Conservation (phyloP, 306 rosid species). For the Rosa persica region DNA sequence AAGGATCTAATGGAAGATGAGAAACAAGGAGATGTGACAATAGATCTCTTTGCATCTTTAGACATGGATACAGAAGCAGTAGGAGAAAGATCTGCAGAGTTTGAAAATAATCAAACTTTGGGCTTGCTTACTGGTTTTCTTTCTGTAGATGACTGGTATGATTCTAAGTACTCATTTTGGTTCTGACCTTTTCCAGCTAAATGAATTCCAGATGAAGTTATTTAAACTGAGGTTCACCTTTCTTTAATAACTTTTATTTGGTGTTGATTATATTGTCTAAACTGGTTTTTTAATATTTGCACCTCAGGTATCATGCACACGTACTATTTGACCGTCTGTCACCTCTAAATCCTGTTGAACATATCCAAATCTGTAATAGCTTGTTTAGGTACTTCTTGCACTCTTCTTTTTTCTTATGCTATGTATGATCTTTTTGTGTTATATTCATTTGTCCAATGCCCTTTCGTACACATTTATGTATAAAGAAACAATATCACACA, state of each 20-base stretch:
- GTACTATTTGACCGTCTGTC: slow-evolving; percentile 73
- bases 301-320: slow-evolving; percentile 80
- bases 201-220: background rate
- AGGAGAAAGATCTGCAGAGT: slow-evolving; percentile 73
- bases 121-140: slow-evolving; percentile 96
- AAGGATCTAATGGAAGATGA: slow-evolving; percentile 98
- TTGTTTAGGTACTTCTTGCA: slow-evolving; percentile 63
- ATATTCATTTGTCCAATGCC: background rate
- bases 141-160: slow-evolving; percentile 90
- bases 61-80: slow-evolving; percentile 80
- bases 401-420: background rate
- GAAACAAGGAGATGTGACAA: slow-evolving; percentile 84
- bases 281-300: slow-evolving; percentile 16
- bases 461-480: background rate
- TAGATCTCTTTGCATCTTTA: slow-evolving; percentile 82
- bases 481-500: background rate
- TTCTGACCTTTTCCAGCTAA: background rate
- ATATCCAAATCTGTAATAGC: slow-evolving; percentile 75
- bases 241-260: background rate
- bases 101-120: slow-evolving; percentile 82
- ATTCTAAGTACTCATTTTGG: background rate
- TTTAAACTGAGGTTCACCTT: background rate
- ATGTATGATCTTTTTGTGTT: background rate
- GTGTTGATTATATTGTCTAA: slow-evolving; percentile 11
- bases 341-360: slow-evolving; percentile 85